Conservation (phyloP, 805 yeast species). For the Cyberlindnera euphorbiiphila region DNA sequence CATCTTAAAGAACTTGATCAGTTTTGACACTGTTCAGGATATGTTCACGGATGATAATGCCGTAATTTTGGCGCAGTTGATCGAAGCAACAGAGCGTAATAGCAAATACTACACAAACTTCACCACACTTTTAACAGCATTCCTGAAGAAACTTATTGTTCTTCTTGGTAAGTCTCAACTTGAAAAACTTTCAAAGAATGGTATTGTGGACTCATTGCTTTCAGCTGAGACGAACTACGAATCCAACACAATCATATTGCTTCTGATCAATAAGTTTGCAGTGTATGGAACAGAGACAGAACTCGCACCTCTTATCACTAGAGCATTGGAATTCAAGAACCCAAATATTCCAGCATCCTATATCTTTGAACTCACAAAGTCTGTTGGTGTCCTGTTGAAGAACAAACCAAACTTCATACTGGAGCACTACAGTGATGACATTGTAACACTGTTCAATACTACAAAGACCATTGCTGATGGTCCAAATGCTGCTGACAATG, state of each 20-base stretch:
- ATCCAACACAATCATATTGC: constrained; percentile 11
- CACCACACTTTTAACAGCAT: constrained; percentile 11
- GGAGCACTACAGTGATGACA: constrained; percentile 6
- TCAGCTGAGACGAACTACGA: constrained; percentile 16
- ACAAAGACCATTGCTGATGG: constrained; percentile 6
- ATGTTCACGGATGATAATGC: constrained; percentile 15
- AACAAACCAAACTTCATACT: constrained; percentile 15
- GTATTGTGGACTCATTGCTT: constrained; percentile 9
- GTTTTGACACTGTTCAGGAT: constrained; percentile 14
- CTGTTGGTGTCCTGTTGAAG: constrained; percentile 24
- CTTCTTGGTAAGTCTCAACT: constrained; percentile 13
- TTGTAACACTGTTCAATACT: constrained; percentile 14
- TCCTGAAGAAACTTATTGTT: constrained; percentile 24
- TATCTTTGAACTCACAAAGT: constrained; percentile 27
- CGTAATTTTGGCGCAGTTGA: constrained; percentile 8
- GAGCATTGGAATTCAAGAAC: constrained; percentile 15
- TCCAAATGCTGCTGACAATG: constrained; percentile 8
- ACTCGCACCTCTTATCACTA: constrained; percentile 6
- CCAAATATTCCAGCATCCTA: constrained; percentile 16
- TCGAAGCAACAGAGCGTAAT: constrained; percentile 25
- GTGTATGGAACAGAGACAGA: constrained; percentile 16
- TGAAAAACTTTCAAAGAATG: constrained; percentile 2
- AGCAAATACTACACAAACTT: constrained; percentile 25
- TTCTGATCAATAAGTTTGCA: constrained; percentile 22
- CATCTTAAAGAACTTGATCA: constrained; percentile 17